A percentile compares a stretch with the other conserved stretches of the same genome.
Evolutionary conservation across 306 rosid genomes (phyloP).

Genomic region (Trifolium repens): DNA sequence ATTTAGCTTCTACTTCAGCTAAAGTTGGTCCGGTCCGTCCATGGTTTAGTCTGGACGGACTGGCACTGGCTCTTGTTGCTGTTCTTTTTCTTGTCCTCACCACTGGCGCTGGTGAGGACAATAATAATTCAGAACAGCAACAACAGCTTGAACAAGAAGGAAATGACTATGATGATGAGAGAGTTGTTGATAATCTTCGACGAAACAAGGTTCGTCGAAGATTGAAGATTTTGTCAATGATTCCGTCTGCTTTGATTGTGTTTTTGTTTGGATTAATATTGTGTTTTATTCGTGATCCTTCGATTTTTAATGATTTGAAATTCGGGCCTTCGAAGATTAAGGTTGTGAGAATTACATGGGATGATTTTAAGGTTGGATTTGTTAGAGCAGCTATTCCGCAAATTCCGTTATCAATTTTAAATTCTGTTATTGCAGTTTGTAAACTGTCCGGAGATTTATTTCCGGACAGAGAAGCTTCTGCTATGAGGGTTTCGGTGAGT

Average conservation of each 20-base stretch:
- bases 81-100: constrained; percentile 61
- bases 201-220: constrained; percentile 27
- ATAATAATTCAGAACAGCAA: neutral
- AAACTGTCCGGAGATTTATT: constrained; percentile 78
- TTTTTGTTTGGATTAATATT: constrained; percentile 61
- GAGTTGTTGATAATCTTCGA: neutral
- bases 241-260: constrained; percentile 71
- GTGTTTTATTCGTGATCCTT: constrained; percentile 67
- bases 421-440: constrained; percentile 83
- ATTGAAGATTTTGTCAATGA: constrained; percentile 45
- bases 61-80: constrained; percentile 55
- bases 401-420: constrained; percentile 69
- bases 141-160: neutral
- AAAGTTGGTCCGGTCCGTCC: constrained; percentile 60
- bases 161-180: neutral
- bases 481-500: constrained; percentile 64
- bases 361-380: constrained; percentile 74
- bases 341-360: constrained; percentile 58
- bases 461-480: constrained; percentile 76
- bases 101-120: constrained; percentile 67
- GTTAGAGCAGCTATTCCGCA: constrained; percentile 76
- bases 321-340: constrained; percentile 66
- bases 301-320: constrained; percentile 49
- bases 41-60: constrained; percentile 71
- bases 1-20: constrained; percentile 40